Percentiles rank a stretch among this genome's conserved stretches.
phyloP scores from a whole-genome alignment of 129 eudicot species.

The Tagetes erecta region DNA sequence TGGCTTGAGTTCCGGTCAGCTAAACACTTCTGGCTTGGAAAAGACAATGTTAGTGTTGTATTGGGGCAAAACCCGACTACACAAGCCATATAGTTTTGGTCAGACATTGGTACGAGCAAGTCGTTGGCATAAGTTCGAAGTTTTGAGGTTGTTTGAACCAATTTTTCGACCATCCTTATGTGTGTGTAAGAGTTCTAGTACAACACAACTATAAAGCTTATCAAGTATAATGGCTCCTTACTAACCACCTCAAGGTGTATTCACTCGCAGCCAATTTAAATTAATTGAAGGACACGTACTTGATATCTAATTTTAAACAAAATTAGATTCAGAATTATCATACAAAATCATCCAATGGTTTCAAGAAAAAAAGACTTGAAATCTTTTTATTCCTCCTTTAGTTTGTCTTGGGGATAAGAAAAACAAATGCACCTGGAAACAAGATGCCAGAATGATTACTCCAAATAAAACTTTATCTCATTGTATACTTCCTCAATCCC shows the following conservation, averaged over 20 bases:
- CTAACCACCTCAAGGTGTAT: too few species aligned
- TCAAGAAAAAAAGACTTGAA: constrained; percentile 27
- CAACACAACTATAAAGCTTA: too few species aligned
- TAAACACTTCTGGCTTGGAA: too few species aligned
- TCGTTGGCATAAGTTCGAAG: background rate
- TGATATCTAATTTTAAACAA: constrained; percentile 2
- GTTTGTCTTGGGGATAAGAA: constrained; percentile 20
- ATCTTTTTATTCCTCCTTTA: constrained; percentile 47
- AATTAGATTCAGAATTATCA: constrained; percentile 16
- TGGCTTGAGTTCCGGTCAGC: background rate
- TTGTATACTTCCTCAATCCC: constrained; percentile 8
- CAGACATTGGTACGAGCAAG: background rate
- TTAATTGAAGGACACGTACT: background rate
- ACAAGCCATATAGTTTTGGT: background rate
- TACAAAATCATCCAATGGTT: constrained; percentile 29
- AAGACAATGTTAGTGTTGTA: background rate
- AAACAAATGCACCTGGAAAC: constrained; percentile 41
- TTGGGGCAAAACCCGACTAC: background rate
- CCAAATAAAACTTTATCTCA: background rate
- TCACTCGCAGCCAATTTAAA: background rate
- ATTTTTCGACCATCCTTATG: too few species aligned
- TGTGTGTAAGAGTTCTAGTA: too few species aligned
- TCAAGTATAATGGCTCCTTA: too few species aligned
- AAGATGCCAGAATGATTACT: constrained; percentile 22
- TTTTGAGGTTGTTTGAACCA: too few species aligned